A percentile compares a stretch with the other conserved stretches of the same genome.
phyloP scores from a whole-genome alignment of 331 rosid genomes.

The Acacia concinna region DNA sequence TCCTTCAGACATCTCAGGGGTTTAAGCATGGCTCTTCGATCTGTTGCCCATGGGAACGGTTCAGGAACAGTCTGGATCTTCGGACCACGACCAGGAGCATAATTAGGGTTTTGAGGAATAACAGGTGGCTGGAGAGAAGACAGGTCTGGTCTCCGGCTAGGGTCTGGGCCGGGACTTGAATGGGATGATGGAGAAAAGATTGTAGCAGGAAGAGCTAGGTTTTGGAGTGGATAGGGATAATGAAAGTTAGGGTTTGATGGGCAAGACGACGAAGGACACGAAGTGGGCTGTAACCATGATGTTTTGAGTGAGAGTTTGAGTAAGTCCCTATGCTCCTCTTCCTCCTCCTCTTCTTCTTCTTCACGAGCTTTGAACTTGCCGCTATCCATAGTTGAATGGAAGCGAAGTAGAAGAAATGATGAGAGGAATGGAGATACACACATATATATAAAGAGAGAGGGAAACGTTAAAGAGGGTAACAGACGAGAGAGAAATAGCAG shows the following conservation, averaged over 20 bases:
- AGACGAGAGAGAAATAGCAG: not conserved
- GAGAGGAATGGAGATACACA: not conserved
- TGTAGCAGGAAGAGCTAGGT: not conserved
- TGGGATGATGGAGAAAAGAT: not conserved
- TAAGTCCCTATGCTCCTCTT: not conserved
- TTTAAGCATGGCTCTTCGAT: conserved; percentile 36
- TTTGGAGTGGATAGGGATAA: not conserved
- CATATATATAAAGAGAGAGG: too few species aligned
- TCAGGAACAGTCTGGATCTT: conserved; percentile 14
- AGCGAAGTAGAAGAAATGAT: not conserved
- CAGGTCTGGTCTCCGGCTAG: not conserved
- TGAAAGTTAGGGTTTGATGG: not conserved
- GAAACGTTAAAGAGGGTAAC: not conserved
- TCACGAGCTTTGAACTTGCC: not conserved
- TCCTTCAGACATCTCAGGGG: not conserved
- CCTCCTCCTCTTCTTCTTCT: not conserved
- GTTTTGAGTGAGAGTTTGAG: conserved; percentile 29
- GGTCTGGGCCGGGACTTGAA: too few species aligned
- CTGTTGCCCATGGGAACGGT: conserved; percentile 55
- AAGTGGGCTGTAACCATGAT: not conserved
- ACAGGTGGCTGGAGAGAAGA: not conserved
- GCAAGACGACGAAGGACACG: not conserved
- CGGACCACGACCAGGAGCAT: not conserved
- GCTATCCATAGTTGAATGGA: not conserved
- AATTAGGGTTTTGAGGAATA: not conserved